Evolutionary conservation across 2,329 filamentous ascomycete genomes (phyloP), one percentile per base, ranked within the genome.

Genomic region (Ceratocystis alfenasii): DNA sequence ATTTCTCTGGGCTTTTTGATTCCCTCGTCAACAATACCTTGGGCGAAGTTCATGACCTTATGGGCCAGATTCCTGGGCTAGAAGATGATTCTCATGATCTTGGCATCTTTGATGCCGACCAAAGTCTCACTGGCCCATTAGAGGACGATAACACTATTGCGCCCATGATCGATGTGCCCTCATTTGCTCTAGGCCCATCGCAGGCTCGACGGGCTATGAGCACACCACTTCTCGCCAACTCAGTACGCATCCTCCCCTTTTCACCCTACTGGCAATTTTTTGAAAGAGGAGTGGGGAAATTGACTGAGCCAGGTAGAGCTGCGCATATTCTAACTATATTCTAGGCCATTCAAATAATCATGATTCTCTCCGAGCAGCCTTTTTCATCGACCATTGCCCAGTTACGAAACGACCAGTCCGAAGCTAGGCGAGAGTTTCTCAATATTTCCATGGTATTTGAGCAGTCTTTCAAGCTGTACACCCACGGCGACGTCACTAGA

Each of bases 1-100:
- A 66, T 28, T 62, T 67, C 48, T 25, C 62, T 1, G 65, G 61
- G 22, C 45, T 67, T n/a, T 65, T 68, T 25, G 67, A 67, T 28
- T 59, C 62, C 8, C 72, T 77, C 7, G 75, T 77, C 6, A 74
- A 76, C 68, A 76, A 76, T 71, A 76, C 76, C 62, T 71, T 78
- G 28, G 75, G 74, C 64, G 75, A 76, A 67, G 75, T 77, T 3
- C 73, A 71, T 68, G 74, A 77, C 62, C 70, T 77, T 57, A 74
- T 76, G 30, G 71, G 70, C 45, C 72, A 74, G 44, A 74, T 76
- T 70, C 33, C 68, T 68, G 69, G 69, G 33, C 60, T 70, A 17
- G 50, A 68, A 17, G 59, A 65, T 30, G 61, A 66, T 30, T 25
- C 69, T 53, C 71, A 70, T 63, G 73, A 74, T 66, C 70, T 71